These are phyloP conservation scores for Pleurotus ostreatus DNA, from an alignment of 768 basidiomycete species.

Conservation along the genomic window DNA sequence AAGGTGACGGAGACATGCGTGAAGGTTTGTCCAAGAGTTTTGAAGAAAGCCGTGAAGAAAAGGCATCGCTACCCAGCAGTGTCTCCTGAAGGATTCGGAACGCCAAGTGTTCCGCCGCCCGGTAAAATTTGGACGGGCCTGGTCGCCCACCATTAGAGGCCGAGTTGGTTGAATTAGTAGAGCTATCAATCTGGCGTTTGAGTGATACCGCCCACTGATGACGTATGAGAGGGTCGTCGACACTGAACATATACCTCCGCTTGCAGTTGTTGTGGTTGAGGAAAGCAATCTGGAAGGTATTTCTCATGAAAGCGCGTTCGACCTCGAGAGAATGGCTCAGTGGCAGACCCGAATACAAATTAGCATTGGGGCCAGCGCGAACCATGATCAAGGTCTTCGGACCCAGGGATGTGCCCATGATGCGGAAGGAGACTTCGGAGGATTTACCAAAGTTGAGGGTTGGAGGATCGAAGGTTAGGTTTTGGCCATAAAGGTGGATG, in stretches of 20 bases:
- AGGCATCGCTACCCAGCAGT: constrained; percentile 43
- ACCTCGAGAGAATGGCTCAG: constrained; percentile 73
- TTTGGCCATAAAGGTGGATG: constrained; percentile 85
- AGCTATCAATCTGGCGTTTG: constrained; percentile 60
- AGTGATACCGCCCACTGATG: constrained; percentile 71
- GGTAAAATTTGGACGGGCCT: constrained; percentile 45
- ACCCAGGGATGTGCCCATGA: constrained; percentile 85
- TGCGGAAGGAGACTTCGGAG: constrained; percentile 82
- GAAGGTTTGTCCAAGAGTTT: constrained; percentile 7
- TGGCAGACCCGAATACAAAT: constrained; percentile 78
- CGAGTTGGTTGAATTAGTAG: constrained; percentile 24
- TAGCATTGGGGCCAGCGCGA: constrained; percentile 79
- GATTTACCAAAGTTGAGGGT: constrained; percentile 75
- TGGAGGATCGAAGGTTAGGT: constrained; percentile 84
- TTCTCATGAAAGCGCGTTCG: constrained; percentile 93
- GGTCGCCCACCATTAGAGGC: constrained; percentile 20
- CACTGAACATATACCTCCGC: constrained; percentile 93
- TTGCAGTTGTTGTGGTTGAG: constrained; percentile 58
- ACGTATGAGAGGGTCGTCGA: constrained; percentile 73
- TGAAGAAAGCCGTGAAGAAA: constrained; percentile 10
- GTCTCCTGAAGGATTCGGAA: constrained; percentile 85
- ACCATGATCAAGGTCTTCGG: constrained; percentile 79
- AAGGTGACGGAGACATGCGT: constrained; percentile 11
- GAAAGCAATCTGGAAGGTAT: constrained; percentile 94
- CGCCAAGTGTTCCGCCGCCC: constrained; percentile 70